phyloP scores from a whole-genome alignment of 2,329 filamentous ascomycete species.

The Xylariaceae sp. region DNA sequence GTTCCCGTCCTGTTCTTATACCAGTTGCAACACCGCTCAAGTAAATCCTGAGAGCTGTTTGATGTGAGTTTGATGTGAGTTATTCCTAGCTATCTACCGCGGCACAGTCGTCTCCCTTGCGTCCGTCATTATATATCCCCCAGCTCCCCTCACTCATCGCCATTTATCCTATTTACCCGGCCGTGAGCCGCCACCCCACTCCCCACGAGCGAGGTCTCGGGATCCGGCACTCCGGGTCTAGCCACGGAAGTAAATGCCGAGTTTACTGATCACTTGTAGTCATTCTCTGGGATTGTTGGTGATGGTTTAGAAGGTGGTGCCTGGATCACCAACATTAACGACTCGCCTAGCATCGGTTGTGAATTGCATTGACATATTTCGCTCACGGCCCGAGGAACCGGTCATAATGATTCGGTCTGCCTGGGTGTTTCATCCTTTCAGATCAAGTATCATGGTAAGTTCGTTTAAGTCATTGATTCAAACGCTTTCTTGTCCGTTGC shows the following conservation, averaged over 20 bases:
- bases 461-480: not conserved
- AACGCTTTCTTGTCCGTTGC: not conserved
- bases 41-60: too few species aligned
- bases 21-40: not conserved
- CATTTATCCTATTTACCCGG: conserved; percentile 38
- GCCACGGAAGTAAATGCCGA: not conserved
- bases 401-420: not conserved
- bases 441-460: too few species aligned
- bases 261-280: not conserved
- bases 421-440: too few species aligned
- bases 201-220: conserved; percentile 6
- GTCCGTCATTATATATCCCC: not conserved
- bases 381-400: not conserved
- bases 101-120: too few species aligned
- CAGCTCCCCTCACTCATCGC: conserved; percentile 4
- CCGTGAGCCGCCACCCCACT: conserved; percentile 14
- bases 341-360: too few species aligned
- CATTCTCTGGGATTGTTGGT: not conserved
- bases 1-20: not conserved
- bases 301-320: too few species aligned
- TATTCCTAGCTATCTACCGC: not conserved
- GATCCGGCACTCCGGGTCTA: not conserved
- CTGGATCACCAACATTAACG: too few species aligned
- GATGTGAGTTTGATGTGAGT: too few species aligned
- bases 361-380: not conserved